These are phyloP conservation scores for Paragyromitra xinjiangensis DNA, from an alignment of 495 filamentous ascomycete genomes.

Conservation along the genomic window DNA sequence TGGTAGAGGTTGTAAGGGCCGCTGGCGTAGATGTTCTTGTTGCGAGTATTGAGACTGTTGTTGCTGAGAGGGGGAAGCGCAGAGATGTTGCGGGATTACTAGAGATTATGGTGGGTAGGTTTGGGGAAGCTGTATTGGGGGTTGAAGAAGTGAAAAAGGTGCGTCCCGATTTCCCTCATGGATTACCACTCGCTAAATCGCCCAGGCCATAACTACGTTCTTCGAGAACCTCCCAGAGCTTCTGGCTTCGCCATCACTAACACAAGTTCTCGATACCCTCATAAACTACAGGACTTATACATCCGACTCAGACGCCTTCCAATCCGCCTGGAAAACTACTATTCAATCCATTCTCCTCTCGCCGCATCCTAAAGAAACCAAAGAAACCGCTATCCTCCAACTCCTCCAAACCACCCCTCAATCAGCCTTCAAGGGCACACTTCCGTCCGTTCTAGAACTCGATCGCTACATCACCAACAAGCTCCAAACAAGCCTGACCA, in stretches of 20 bases:
- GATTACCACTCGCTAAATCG: background rate
- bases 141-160: constrained; percentile 29
- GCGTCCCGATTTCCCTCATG: background rate
- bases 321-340: constrained; percentile 39
- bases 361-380: constrained; percentile 29
- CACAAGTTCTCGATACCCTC: constrained; percentile 38
- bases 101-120: constrained; percentile 20
- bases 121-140: constrained; percentile 18
- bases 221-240: constrained; percentile 39
- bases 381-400: constrained; percentile 42
- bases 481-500: constrained; percentile 48
- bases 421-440: constrained; percentile 23
- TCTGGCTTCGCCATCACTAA: constrained; percentile 33
- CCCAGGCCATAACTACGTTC: constrained; percentile 27
- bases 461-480: constrained; percentile 49
- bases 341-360: constrained; percentile 44
- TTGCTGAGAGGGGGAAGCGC: constrained; percentile 23
- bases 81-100: constrained; percentile 30
- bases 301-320: constrained; percentile 20
- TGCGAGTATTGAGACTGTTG: constrained; percentile 17
- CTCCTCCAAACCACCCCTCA: constrained; percentile 31
- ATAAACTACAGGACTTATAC: constrained; percentile 42
- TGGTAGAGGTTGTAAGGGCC: constrained; percentile 21
- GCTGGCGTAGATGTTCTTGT: constrained; percentile 21
- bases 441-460: constrained; percentile 40